Conservation (phyloP, 345 rosid species). For the Laguncularia racemosa region DNA sequence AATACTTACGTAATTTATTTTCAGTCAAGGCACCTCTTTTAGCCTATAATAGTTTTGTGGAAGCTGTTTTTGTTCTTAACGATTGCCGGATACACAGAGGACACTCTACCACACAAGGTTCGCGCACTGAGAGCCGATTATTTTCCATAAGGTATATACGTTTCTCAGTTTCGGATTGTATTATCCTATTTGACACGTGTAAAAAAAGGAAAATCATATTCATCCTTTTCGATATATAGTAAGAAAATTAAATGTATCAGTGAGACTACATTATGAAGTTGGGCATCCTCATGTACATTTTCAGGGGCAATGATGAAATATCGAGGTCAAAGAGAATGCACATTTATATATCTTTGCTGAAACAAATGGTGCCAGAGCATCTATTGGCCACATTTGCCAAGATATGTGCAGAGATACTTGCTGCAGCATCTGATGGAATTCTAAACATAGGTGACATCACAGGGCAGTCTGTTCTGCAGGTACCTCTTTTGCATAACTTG, state of each 20-base stretch:
- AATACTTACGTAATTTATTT: constrained; percentile 10
- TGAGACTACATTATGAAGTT: not conserved
- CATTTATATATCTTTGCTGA: constrained; percentile 64
- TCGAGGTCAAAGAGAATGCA: constrained; percentile 84
- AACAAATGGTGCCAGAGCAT: constrained; percentile 98
- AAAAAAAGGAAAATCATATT: no score
- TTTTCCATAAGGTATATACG: constrained; percentile 65
- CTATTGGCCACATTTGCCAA: constrained; percentile 93
- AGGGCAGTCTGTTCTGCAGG: constrained; percentile 90
- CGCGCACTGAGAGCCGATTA: constrained; percentile 39
- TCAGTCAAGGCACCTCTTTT: constrained; percentile 90
- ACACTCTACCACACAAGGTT: constrained; percentile 45
- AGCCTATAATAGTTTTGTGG: constrained; percentile 96
- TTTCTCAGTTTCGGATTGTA: not conserved
- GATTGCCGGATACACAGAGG: constrained; percentile 61
- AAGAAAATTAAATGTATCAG: not conserved
- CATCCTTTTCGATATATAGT: no score
- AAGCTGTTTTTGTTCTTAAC: constrained; percentile 82
- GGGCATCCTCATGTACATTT: constrained; percentile 1
- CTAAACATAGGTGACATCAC: constrained; percentile 61
- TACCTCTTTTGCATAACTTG: constrained; percentile 10
- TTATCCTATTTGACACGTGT: no score
- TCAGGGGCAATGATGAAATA: constrained; percentile 73
- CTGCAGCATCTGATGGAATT: constrained; percentile 89
- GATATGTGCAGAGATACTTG: constrained; percentile 89